phyloP scores from a whole-genome alignment of 1,139 yeast species.

The Pichia sp. region DNA sequence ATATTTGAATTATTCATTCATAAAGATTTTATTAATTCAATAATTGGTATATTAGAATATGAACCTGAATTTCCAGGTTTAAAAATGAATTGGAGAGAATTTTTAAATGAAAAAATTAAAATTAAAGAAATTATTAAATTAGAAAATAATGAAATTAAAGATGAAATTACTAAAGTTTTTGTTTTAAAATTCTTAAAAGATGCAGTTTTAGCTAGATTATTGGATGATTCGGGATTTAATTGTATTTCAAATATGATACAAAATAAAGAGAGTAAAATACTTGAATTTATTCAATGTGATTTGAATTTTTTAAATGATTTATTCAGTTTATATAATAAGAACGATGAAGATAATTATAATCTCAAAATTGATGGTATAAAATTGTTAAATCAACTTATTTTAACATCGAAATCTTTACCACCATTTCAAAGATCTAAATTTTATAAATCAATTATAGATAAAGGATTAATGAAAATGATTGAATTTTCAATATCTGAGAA shows the following conservation, averaged over 20 bases:
- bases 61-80: slow-evolving; percentile 77
- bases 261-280: slow-evolving; percentile 62
- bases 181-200: slow-evolving; percentile 77
- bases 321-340: slow-evolving; percentile 41
- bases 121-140: slow-evolving; percentile 73
- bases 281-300: slow-evolving; percentile 58
- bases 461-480: slow-evolving; percentile 67
- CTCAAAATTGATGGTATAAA: slow-evolving; percentile 65
- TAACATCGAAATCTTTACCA: slow-evolving; percentile 66
- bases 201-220: slow-evolving; percentile 70
- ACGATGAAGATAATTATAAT: slow-evolving; percentile 17
- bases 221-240: slow-evolving; percentile 75
- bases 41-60: slow-evolving; percentile 84
- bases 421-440: slow-evolving; percentile 59
- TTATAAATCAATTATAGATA: slow-evolving; percentile 55
- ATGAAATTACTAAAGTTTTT: slow-evolving; percentile 66
- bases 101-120: slow-evolving; percentile 48
- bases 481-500: slow-evolving; percentile 61
- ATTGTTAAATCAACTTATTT: slow-evolving; percentile 73
- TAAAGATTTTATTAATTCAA: slow-evolving; percentile 54
- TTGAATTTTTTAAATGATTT: slow-evolving; percentile 43
- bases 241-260: slow-evolving; percentile 61
- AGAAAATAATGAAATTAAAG: slow-evolving; percentile 41
- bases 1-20: slow-evolving; percentile 62
- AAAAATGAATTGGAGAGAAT: slow-evolving; percentile 75